Evolutionary conservation across 2,329 filamentous ascomycete genomes (phyloP).

Genomic region (Plectosphaerella sp.): DNA sequence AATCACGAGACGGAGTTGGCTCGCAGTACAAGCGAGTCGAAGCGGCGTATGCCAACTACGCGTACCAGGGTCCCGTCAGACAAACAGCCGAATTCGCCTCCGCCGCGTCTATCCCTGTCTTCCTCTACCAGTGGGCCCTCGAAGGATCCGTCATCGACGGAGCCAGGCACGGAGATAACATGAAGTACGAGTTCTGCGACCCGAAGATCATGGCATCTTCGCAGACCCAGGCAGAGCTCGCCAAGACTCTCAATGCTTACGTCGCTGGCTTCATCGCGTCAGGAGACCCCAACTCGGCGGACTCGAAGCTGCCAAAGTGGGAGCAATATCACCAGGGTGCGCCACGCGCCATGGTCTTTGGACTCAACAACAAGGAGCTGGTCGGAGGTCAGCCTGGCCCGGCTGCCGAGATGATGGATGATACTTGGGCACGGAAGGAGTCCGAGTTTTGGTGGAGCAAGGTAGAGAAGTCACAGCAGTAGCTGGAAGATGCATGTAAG

Average conservation of each 20-base stretch:
- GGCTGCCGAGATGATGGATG: conserved; percentile 30
- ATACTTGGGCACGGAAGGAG: conserved; percentile 36
- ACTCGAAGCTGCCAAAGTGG: conserved; percentile 28
- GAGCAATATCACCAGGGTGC: conserved; percentile 19
- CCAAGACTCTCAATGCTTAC: conserved; percentile 39
- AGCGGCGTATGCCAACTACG: conserved; percentile 59
- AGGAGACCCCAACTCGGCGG: conserved; percentile 37
- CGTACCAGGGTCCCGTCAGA: conserved; percentile 59
- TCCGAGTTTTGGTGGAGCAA: conserved; percentile 44
- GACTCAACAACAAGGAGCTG: conserved; percentile 40
- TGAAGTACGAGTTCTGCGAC: conserved; percentile 40
- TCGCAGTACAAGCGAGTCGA: conserved; percentile 53
- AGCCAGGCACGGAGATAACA: conserved; percentile 43
- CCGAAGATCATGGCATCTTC: conserved; percentile 27
- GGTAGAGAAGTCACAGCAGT: conserved; percentile 27
- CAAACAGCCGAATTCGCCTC: conserved; percentile 49
- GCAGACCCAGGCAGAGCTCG: conserved; percentile 32
- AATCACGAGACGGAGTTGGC: conserved; percentile 36
- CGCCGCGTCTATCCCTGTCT: conserved; percentile 27
- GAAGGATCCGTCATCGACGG: conserved; percentile 35
- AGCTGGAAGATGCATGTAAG: background rate
- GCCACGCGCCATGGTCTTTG: conserved; percentile 35
- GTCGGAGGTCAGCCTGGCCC: conserved; percentile 33
- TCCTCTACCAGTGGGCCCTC: conserved; percentile 58
- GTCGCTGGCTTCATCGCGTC: conserved; percentile 41